Conservation (phyloP, 2,329 filamentous ascomycete species). For the Fusarium xyrophilum region DNA sequence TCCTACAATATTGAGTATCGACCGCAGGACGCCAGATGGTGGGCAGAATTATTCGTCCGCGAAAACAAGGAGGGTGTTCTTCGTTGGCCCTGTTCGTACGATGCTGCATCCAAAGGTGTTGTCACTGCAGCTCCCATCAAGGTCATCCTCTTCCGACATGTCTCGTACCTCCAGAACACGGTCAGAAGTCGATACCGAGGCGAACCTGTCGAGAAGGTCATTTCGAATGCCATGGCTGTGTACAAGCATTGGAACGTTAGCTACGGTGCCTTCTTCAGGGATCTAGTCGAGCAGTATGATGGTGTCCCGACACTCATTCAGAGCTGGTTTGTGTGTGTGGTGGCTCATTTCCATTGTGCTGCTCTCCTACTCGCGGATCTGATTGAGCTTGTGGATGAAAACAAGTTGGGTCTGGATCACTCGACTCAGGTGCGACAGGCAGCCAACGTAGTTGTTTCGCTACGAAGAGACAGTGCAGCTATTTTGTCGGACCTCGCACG, state of each 20-base stretch:
- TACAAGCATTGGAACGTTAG: constrained; percentile 62
- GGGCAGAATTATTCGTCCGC: constrained; percentile 46
- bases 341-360: constrained; percentile 65
- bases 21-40: constrained; percentile 43
- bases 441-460: constrained; percentile 47
- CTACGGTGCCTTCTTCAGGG: constrained; percentile 60
- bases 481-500: constrained; percentile 58
- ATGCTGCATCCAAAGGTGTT: constrained; percentile 57
- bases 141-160: constrained; percentile 63
- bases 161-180: constrained; percentile 62
- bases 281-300: constrained; percentile 58
- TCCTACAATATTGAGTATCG: constrained; percentile 32
- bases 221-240: constrained; percentile 56
- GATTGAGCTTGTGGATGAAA: constrained; percentile 57
- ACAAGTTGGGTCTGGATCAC: constrained; percentile 39
- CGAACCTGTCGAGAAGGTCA: constrained; percentile 55
- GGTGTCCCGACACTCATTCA: constrained; percentile 60
- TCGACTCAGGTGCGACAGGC: constrained; percentile 39
- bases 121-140: constrained; percentile 64
- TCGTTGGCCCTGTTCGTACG: constrained; percentile 62
- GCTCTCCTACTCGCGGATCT: constrained; percentile 62
- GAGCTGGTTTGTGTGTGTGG: constrained; percentile 66
- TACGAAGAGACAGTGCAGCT: constrained; percentile 53
- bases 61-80: constrained; percentile 38
- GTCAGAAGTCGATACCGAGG: constrained; percentile 50